Conservation (phyloP, 2,329 filamentous ascomycete genomes). For the Rutstroemia sp. region DNA sequence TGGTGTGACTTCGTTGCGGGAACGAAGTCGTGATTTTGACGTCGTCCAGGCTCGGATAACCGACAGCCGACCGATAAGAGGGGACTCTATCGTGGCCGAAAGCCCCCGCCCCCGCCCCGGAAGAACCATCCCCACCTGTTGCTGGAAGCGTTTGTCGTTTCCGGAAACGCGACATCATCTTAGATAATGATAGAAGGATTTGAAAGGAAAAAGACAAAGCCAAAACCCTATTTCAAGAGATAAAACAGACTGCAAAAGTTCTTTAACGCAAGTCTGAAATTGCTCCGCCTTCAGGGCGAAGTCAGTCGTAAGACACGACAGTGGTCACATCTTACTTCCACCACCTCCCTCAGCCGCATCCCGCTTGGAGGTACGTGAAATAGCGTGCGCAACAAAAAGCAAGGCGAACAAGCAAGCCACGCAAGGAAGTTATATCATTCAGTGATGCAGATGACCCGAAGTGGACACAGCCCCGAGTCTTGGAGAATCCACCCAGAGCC, state of each 20-base stretch:
- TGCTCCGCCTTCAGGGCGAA: not conserved
- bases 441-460: not conserved
- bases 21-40: not conserved
- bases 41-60: not conserved
- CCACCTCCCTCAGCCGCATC: too few species aligned
- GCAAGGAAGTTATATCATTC: not conserved
- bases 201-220: too few species aligned
- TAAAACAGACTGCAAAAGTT: too few species aligned
- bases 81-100: not conserved
- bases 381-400: too few species aligned
- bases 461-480: not conserved
- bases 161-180: not conserved
- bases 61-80: conserved; percentile 2
- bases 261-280: not conserved
- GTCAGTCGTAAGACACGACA: not conserved
- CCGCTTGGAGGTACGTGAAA: too few species aligned
- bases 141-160: not conserved
- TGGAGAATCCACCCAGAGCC: not conserved
- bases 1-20: not conserved
- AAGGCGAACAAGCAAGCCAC: not conserved
- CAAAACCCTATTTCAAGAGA: too few species aligned
- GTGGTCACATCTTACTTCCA: not conserved
- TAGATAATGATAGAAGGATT: not conserved
- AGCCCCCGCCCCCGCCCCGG: not conserved
- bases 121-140: not conserved